Evolutionary conservation across 1,284 basidiomycete species (phyloP), one percentile per base, ranked within the genome.

Genomic region (Malassezia obtusa): DNA sequence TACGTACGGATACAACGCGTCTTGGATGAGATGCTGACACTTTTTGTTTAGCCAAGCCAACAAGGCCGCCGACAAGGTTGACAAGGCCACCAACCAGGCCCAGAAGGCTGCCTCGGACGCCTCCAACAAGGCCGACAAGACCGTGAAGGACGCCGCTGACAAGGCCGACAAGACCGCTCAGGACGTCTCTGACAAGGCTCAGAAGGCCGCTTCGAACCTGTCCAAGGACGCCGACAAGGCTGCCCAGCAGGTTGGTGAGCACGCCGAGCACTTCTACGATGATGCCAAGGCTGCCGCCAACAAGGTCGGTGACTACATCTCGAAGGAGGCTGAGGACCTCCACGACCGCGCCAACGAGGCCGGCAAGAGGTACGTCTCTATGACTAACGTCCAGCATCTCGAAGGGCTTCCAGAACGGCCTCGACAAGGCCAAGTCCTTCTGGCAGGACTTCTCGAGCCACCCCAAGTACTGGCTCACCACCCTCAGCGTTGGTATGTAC

Each of bases 401-500:
- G 22, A 55, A 57, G 36, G 33, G 52, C 37, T 45, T 58, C 46
- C 25, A 52, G 26, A 31, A 45, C 12, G 49, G 57, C 12, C 19
- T 50, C 12, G 38, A 55, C 46, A 52, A 66, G 40, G 39, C 64
- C 33, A 55, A 64, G 52, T 50, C 56, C 35, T 58, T 52, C 52
- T 67, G 65, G 66, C 45, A 60, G 40, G 44, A 56, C 33, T 70
- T 73, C 58, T 65, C 63, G 26, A 49, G 43, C 55, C 62, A 70
- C 43, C 68, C 68, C 45, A 62, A 64, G 57, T 63, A 63, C 56
- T 73, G 71, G 71, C 60, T 55, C 38, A 58, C 69, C 25, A 55
- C 67, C 2, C 66, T 73, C 25, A 65, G 64, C 41, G 64, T 61
- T n/a, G 26, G 54, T 59, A 32, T 8, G 57, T 58, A 22, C n/a